These are phyloP conservation scores for Calonectria hongkongensis DNA, from an alignment of 2,329 filamentous ascomycete species.

Conservation along the genomic window DNA sequence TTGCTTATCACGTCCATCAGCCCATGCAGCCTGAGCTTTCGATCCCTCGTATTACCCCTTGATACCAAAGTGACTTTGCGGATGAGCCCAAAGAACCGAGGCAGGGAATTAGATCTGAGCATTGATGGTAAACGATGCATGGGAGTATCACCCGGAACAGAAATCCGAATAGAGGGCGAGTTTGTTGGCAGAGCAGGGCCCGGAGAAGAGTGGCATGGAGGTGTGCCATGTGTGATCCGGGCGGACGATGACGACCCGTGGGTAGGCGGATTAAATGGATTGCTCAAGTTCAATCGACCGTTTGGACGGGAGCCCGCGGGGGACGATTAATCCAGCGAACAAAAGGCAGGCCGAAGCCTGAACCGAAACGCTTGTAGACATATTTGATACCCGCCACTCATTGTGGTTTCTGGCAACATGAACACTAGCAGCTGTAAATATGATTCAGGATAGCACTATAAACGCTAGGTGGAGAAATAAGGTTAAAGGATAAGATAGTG, in stretches of 20 bases:
- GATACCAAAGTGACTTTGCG: constrained; percentile 89
- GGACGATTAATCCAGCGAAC: constrained; percentile 55
- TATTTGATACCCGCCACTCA: constrained; percentile 33
- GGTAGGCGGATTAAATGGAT: constrained; percentile 94
- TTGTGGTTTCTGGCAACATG: constrained; percentile 11
- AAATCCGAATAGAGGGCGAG: constrained; percentile 92
- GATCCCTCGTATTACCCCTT: constrained; percentile 90
- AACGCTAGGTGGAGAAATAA: not conserved
- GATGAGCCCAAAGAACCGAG: constrained; percentile 87
- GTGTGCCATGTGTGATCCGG: constrained; percentile 93
- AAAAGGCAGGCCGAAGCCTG: constrained; percentile 1
- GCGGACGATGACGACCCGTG: constrained; percentile 89
- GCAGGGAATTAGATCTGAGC: constrained; percentile 85
- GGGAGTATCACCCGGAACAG: constrained; percentile 83
- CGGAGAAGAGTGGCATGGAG: constrained; percentile 78
- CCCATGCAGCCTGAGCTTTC: constrained; percentile 92
- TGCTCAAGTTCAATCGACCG: constrained; percentile 98
- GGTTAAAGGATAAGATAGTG: not conserved
- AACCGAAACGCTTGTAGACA: constrained; percentile 16
- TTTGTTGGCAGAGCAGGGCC: constrained; percentile 73
- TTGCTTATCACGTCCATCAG: constrained; percentile 96
- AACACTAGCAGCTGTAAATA: not conserved
- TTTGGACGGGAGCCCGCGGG: constrained; percentile 77
- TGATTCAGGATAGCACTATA: too few relatives aligned
- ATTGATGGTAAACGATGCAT: constrained; percentile 84